Evolutionary conservation across 2,329 filamentous ascomycete genomes (phyloP).

Genomic region (Trichophaea hybrida): DNA sequence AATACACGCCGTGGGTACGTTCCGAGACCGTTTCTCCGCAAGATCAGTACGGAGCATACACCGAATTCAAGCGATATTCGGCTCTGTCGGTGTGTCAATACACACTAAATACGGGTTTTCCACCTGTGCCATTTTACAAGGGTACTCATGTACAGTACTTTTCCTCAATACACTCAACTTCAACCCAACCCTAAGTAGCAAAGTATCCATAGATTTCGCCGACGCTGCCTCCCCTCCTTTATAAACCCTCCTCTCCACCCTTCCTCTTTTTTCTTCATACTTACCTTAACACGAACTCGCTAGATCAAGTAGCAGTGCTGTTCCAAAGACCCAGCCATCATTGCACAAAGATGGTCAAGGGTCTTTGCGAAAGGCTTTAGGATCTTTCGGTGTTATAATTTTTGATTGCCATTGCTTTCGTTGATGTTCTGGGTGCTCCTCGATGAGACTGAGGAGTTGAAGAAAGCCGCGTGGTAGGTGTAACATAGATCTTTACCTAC

Average conservation of each 20-base stretch:
- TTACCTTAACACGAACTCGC: slow-evolving; percentile 1
- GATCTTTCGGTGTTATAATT: slow-evolving; percentile 1
- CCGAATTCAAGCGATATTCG: no score
- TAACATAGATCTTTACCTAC: no score
- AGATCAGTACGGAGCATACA: no score
- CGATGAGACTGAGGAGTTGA: background rate
- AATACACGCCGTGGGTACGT: no score
- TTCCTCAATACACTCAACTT: no score
- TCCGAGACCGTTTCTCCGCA: no score
- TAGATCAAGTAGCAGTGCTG: background rate
- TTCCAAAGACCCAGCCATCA: background rate
- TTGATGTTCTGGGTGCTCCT: background rate
- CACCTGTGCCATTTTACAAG: no score
- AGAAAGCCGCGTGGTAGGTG: background rate
- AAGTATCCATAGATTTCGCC: no score
- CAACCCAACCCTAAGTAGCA: no score
- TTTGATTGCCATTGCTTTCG: slow-evolving; percentile 1
- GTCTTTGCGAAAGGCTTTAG: background rate
- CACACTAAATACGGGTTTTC: no score
- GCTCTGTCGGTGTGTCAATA: no score
- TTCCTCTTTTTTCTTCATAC: background rate
- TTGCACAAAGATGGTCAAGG: background rate
- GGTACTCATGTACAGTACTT: no score
- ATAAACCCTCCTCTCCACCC: background rate
- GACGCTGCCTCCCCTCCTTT: background rate